Evolutionary conservation across 1,284 basidiomycete genomes (phyloP), one percentile per base, ranked within the genome.

Genomic region (Trichosporon inkin): DNA sequence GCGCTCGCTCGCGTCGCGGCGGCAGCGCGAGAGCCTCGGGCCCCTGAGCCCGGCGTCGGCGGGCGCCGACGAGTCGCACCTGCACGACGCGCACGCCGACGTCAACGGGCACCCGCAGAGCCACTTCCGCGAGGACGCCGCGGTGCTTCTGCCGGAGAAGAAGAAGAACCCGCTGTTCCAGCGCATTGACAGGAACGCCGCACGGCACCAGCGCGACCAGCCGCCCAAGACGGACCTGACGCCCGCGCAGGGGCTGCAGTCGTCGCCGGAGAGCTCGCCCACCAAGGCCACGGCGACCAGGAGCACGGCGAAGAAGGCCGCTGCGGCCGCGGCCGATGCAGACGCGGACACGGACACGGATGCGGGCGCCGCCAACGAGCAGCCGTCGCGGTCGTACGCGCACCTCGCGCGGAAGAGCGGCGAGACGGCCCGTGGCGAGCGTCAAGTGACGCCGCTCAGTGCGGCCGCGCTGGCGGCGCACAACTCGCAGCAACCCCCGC

Each of bases 41-140:
- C 28, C 28, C 28, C 28, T 32, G 28, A 8, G 5, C 28, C 14
- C 24, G 24, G 8, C 16, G 14, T 13, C 14, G 28, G 44, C 44
- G 2, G 44, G n/a, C 24, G 22, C 13, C 20, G 41, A 47, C 14
- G 44, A 49, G 22, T 2, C 24, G 24, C 44, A 49, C 44, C 44
- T 49, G 44, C 44, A 49, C 44, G 44, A 49, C 44, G 24, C 24
- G 28, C 44, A 49, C 44, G 17, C 28, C 22, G 44, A 32, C 22
- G 44, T 49, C 17, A 49, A 49, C 22, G 44, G 44, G 24, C 44
- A 49, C 16, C 44, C 44, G 24, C 44, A 49, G 24, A n/a, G 14
- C 11, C 22, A 22, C 14, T 49, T 49, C 22, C 22, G 24, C 3
- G 44, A 49, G 16, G 44, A 49, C 44, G 44, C 14, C 16, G 44